phyloP scores from a whole-genome alignment of 345 rosid species.

The Populus deltoides region DNA sequence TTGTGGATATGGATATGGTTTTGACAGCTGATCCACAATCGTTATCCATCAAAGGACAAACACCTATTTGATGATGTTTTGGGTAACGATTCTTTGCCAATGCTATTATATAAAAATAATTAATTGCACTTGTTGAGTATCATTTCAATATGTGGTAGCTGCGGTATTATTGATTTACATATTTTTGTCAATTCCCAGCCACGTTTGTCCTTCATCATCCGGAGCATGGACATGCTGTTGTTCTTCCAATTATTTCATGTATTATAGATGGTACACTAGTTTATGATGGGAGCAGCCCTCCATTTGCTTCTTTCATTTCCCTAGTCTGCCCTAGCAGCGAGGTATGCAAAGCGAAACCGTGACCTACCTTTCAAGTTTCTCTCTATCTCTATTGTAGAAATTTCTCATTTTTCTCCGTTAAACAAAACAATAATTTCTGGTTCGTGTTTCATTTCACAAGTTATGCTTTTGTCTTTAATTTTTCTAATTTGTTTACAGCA shows the following conservation, averaged over 20 bases:
- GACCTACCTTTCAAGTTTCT: background rate
- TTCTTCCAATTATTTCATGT: slow-evolving; percentile 91
- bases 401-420: background rate
- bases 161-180: slow-evolving; percentile 6
- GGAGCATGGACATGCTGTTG: slow-evolving; percentile 93
- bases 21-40: slow-evolving; percentile 74
- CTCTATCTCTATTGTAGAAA: background rate
- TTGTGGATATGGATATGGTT: slow-evolving; percentile 19
- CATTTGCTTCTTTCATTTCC: slow-evolving; percentile 92
- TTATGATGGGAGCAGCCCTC: slow-evolving; percentile 69
- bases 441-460: background rate
- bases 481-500: slow-evolving; percentile 2
- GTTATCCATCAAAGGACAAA: slow-evolving; percentile 75
- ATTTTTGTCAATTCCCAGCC: slow-evolving; percentile 52
- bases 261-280: slow-evolving; percentile 83
- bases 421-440: background rate
- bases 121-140: background rate
- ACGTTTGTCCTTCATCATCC: slow-evolving; percentile 96
- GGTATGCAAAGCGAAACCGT: slow-evolving; percentile 40
- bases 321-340: slow-evolving; percentile 75
- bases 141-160: background rate
- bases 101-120: slow-evolving; percentile 2
- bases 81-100: slow-evolving; percentile 47
- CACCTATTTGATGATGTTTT: slow-evolving; percentile 91
- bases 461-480: background rate